phyloP scores from a whole-genome alignment of 176 grass and related monocot genomes.

The Bromus sterilis region DNA sequence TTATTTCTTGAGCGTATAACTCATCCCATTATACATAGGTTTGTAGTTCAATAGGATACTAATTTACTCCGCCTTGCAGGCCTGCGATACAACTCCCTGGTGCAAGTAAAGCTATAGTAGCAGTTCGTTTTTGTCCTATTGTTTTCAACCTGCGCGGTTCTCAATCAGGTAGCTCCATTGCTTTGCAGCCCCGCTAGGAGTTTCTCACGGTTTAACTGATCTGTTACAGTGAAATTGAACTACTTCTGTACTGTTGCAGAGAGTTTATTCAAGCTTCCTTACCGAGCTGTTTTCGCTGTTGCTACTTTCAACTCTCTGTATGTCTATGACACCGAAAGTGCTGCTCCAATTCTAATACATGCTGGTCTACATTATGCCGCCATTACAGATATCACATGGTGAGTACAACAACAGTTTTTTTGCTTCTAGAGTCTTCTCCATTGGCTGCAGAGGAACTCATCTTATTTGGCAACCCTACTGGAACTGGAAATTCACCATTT shows the following conservation, averaged over 20 bases:
- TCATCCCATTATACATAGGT: background rate
- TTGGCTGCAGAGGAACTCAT: background rate
- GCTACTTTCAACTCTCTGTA: constrained; percentile 87
- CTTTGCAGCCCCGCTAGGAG: constrained; percentile 9
- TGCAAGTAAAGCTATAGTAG: constrained; percentile 84
- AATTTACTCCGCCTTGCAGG: constrained; percentile 40
- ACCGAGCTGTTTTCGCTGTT: constrained; percentile 78
- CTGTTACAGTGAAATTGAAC: constrained; percentile 13
- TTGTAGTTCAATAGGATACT: background rate
- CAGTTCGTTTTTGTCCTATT: constrained; percentile 82
- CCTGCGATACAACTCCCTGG: constrained; percentile 81
- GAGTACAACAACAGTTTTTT: constrained; percentile 13
- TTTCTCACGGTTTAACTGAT: background rate
- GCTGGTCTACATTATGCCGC: constrained; percentile 98
- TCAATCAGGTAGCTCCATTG: constrained; percentile 51
- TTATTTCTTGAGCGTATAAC: background rate
- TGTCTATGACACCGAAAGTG: constrained; percentile 91
- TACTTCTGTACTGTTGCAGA: constrained; percentile 32
- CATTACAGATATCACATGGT: constrained; percentile 98
- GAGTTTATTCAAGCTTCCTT: constrained; percentile 89
- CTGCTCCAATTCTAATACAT: constrained; percentile 61
- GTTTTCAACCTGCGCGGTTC: constrained; percentile 58
- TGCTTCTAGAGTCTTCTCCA: background rate
- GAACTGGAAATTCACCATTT: background rate
- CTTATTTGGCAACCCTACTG: background rate